phyloP scores from a whole-genome alignment of 2,329 filamentous ascomycete genomes.

The Alternaria arbusti region DNA sequence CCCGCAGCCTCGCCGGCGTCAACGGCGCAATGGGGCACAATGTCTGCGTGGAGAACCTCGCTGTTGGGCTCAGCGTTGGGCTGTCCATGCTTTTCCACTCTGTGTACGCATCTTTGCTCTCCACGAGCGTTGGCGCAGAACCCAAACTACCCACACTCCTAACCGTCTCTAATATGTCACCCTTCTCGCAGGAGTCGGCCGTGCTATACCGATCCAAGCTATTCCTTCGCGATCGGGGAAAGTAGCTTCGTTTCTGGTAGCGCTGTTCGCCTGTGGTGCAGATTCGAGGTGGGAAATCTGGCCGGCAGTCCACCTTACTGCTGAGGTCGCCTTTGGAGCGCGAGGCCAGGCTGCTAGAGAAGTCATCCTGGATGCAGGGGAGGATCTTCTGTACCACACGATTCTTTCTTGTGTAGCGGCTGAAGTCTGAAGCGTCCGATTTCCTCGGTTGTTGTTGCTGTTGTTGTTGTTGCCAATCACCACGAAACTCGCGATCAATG shows the following conservation, averaged over 20 bases:
- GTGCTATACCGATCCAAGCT: slow-evolving; percentile 39
- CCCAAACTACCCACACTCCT: slow-evolving; percentile 41
- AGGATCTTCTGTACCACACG: slow-evolving; percentile 41
- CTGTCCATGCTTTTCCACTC: slow-evolving; percentile 34
- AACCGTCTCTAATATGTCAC: slow-evolving; percentile 40
- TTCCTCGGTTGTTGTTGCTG: slow-evolving; percentile 25
- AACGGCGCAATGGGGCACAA: slow-evolving; percentile 40
- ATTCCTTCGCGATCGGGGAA: slow-evolving; percentile 33
- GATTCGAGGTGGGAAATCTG: slow-evolving; percentile 28
- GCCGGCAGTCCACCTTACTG: slow-evolving; percentile 17
- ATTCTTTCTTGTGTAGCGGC: slow-evolving; percentile 22
- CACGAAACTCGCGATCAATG: slow-evolving; percentile 39
- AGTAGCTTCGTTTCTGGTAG: slow-evolving; percentile 31
- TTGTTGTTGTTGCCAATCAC: slow-evolving; percentile 25
- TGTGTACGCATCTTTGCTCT: slow-evolving; percentile 27
- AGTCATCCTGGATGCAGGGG: slow-evolving; percentile 45
- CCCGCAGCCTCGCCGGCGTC: slow-evolving; percentile 34
- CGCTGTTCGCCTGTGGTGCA: slow-evolving; percentile 28
- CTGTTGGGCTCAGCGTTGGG: slow-evolving; percentile 31
- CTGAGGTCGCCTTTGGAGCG: slow-evolving; percentile 20
- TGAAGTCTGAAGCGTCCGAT: slow-evolving; percentile 35
- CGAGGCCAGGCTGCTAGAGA: slow-evolving; percentile 43
- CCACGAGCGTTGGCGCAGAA: slow-evolving; percentile 42
- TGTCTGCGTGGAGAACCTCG: slow-evolving; percentile 33
- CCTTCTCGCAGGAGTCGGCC: slow-evolving; percentile 41